Base-by-base conservation (phyloP, 2,329 filamentous ascomycete species). In the Penicillium sp. region DNA sequence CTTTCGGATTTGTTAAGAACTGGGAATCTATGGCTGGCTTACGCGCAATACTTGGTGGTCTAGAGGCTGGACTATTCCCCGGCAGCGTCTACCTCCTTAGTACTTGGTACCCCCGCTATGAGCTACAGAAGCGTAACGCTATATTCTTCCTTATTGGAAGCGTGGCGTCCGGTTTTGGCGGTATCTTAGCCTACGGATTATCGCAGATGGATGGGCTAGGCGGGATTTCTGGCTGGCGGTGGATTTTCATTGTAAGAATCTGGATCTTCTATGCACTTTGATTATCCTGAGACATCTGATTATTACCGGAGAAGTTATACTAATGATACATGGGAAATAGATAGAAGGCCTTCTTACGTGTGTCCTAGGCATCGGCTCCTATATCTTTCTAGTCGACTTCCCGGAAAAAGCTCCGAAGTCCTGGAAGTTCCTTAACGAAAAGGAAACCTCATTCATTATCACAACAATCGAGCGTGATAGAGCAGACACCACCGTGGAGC, bases 331-430 rank as follows among this genome's bases (percentile, higher is more conserved):
- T 18, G 3, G 4, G 29, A 18, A 16, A 8, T 13, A 51, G 41
- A 39, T 51, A 4, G 40, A 44, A 45, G 48, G 41, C 7, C 41
- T 45, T 7, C 16, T 45, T 3, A 34, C 34, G n/a, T 45, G 27
- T 9, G 30, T 81, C 57, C 75, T 84, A 59, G 82, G 85, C 50
- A 79, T 81, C 50, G 82, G 84, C 63, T 81, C 81, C 8, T 84
- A 84, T 61, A 74, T 84, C 14, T 9, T 82, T 36, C 82, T 81
- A 74, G 70, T 76, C n/a, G 40, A 78, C 52, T 63, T 85, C 27
- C 71, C 46, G 0, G 50, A 50, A 19, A 40, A 48, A 13, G 13
- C 46, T 3, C 30, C 40, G 2, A 40, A 46, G 13, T 50, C 35
- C 16, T 51, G 38, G 55, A 49, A 38, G 16, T 51, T 51, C n/a